A percentile compares a stretch with the other conserved stretches of the same genome.
Evolutionary conservation across 495 filamentous ascomycete species (phyloP).

Genomic region (Aspergillus carlsbadensis): DNA sequence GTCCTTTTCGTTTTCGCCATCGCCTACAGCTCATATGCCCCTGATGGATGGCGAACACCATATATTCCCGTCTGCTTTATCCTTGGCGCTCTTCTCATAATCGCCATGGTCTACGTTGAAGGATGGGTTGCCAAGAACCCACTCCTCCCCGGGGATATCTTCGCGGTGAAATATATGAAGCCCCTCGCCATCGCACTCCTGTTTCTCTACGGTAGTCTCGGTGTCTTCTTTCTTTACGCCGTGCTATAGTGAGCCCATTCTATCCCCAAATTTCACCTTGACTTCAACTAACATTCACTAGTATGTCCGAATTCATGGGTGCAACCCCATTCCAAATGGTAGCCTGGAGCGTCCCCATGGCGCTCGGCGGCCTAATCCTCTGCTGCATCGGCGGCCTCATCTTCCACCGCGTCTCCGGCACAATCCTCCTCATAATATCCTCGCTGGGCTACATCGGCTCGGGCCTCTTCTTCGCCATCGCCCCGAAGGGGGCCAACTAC

Average conservation of each 20-base stretch:
- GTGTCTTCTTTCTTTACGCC: constrained; percentile 74
- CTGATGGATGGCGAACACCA: constrained; percentile 68
- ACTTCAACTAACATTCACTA: constrained; percentile 26
- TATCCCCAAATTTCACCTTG: not conserved
- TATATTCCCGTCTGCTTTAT: constrained; percentile 66
- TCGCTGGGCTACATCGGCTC: constrained; percentile 63
- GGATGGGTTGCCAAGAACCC: constrained; percentile 72
- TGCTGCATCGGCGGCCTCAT: constrained; percentile 71
- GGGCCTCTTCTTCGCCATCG: constrained; percentile 69
- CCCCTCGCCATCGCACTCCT: constrained; percentile 50
- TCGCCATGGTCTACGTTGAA: constrained; percentile 65
- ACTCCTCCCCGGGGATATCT: constrained; percentile 72
- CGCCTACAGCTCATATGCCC: constrained; percentile 70
- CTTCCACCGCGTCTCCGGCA: constrained; percentile 72
- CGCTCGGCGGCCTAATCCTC: constrained; percentile 70
- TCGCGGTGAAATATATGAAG: constrained; percentile 70
- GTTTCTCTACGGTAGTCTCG: constrained; percentile 69
- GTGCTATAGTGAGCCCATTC: constrained; percentile 66
- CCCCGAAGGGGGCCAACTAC: constrained; percentile 60
- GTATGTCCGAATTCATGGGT: constrained; percentile 65
- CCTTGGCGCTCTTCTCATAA: constrained; percentile 48
- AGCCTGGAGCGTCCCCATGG: constrained; percentile 79
- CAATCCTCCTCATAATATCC: constrained; percentile 66
- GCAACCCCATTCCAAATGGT: constrained; percentile 67
- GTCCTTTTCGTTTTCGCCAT: constrained; percentile 77